Evolutionary conservation across 2,329 filamentous ascomycete genomes (phyloP).

Genomic region (Cryphonectria radicalis): DNA sequence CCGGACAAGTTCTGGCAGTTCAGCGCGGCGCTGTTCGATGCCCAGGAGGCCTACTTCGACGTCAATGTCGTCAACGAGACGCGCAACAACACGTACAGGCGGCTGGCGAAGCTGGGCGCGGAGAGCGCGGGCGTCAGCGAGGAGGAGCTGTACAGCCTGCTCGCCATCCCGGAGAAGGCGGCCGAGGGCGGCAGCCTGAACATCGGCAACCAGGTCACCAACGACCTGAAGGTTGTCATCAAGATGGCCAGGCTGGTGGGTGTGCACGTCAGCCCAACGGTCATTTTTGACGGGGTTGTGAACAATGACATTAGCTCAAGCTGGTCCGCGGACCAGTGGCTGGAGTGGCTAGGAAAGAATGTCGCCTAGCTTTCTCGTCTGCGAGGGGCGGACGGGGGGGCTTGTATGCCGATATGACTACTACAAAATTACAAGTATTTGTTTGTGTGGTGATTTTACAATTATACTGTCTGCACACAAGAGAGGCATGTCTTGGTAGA

Average conservation of each 20-base stretch:
- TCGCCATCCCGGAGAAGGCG: conserved; percentile 71
- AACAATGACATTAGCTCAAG: conserved; percentile 77
- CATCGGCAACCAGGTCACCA: conserved; percentile 78
- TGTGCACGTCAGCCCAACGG: conserved; percentile 89
- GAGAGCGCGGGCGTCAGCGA: conserved; percentile 70
- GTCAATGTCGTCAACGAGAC: conserved; percentile 81
- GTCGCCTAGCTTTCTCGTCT: conserved; percentile 41
- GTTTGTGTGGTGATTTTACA: background rate
- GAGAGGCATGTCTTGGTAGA: background rate
- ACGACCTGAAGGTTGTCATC: conserved; percentile 81
- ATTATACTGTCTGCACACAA: background rate
- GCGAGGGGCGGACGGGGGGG: background rate
- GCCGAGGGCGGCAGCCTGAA: conserved; percentile 73
- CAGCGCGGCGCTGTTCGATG: conserved; percentile 65
- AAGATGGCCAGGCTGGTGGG: conserved; percentile 80
- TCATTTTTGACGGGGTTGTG: conserved; percentile 84
- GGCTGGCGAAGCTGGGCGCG: conserved; percentile 75
- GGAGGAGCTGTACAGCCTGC: conserved; percentile 67
- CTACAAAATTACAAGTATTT: background rate
- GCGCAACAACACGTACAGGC: conserved; percentile 80
- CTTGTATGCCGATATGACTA: background rate
- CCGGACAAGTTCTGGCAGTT: conserved; percentile 82
- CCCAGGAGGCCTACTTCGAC: conserved; percentile 83
- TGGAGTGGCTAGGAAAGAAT: conserved; percentile 74
- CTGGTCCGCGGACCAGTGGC: conserved; percentile 82